Evolutionary conservation across 805 yeast genomes (phyloP), one percentile per base, ranked within the genome.

Genomic region (Spathaspora girioi): DNA sequence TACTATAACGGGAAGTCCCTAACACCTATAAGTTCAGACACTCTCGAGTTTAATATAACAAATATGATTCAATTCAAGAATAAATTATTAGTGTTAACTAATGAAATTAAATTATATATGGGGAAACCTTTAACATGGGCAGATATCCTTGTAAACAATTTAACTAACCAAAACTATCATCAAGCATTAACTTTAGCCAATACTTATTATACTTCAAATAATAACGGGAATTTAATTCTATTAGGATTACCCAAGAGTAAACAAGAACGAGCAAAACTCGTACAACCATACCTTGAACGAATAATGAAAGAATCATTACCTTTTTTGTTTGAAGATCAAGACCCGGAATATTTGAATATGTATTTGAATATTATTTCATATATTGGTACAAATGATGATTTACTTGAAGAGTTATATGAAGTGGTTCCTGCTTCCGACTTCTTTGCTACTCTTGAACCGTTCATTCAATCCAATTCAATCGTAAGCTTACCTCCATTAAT

Each of bases 81-180:
- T 41, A 56, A 63, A 27, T 52, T 66, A 12, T 54, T 69, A 38
- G 38, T 63, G 5, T 46, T 62, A 31, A 53, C 60, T 14, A 54
- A 38, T 8, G 47, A 43, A 77, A 38, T 65, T 59, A 50, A 73
- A 78, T 45, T 89, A 0, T 77, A 69, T 5, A 74, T 84, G 2
- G 96, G 92, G 0, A 71, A 81, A 20, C 65, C 82, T 14, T 70
- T 82, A 2, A 82, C 78, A 57, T 89, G 91, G 96, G 89, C 86
- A 0, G 92, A 87, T 56, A 70, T 75, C 26, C 64, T 88, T 1
- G 63, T 79, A 51, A 71, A 66, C 6, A 60, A 79, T 11, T 69
- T 89, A 46, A 70, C 78, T 10, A 56, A 66, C 1, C 81, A 79
- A 1, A 63, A 77, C 19, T 85, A 83, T 50, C 63, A 78, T 5